Conservation (phyloP, 2,329 filamentous ascomycete species). For the Knufia petricola region DNA sequence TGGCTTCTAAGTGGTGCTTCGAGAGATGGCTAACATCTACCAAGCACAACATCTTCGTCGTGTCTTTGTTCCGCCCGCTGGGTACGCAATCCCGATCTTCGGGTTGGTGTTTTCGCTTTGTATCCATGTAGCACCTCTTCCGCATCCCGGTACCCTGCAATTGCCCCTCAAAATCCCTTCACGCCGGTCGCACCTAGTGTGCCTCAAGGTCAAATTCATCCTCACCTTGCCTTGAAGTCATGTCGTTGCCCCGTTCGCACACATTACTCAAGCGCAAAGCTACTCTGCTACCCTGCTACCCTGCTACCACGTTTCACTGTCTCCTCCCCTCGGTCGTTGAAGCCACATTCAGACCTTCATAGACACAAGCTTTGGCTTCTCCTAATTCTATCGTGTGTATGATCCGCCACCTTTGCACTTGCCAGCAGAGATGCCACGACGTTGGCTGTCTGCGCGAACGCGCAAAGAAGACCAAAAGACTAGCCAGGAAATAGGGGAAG, state of each 20-base stretch:
- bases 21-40: background rate
- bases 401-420: background rate
- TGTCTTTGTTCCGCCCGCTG: background rate
- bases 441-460: constrained; percentile 5
- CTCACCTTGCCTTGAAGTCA: background rate
- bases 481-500: background rate
- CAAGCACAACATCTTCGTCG: background rate
- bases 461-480: constrained; percentile 2
- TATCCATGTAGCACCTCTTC: background rate
- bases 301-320: background rate
- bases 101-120: background rate
- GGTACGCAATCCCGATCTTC: background rate
- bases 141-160: constrained; percentile 1
- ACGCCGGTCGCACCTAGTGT: background rate
- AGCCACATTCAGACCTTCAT: background rate
- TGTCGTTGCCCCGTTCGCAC: background rate
- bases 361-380: background rate
- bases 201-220: background rate
- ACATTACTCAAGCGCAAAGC: background rate
- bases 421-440: constrained; percentile 1
- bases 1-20: background rate
- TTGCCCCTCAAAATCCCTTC: background rate
- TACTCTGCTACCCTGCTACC: background rate
- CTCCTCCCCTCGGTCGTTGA: background rate
- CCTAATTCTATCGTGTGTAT: background rate